Base-by-base conservation (phyloP, 139 green algal species). In the Nannochloris sp. region DNA sequence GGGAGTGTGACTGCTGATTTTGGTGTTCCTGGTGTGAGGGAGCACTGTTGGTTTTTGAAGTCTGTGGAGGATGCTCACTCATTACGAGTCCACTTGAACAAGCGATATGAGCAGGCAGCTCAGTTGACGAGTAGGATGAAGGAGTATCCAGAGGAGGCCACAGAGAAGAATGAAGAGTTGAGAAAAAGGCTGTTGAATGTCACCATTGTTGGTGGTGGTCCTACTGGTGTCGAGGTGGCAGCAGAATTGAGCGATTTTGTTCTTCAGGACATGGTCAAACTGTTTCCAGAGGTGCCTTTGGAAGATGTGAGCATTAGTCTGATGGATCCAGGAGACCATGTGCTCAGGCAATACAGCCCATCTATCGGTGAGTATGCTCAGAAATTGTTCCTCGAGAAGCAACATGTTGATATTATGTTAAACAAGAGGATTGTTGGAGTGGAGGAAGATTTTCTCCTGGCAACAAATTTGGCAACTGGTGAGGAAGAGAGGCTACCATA, bases 161-260 rank as follows among this genome's bases (percentile, higher is more conserved):
- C 85, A 18, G 70, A 79, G 19, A 50, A 31, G 51, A 18, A 40
- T 27, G 51, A 23, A 16, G 31, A 24, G 40, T 81, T 88, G 34
- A 62, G 74, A 3, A 50, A 74, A 23, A 68, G 76, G 3, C 63
- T 96, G 64, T 79, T 95, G 66, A 73, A 87, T 23, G 73, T 88
- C 4, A 75, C 95, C 4, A 87, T 95, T 29, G 88, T 95, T 36
- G 88, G 88, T n/a, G 88, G 88, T 0, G 88, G 88, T 0, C 81
- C 88, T 34, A 93, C 88, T 3, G 88, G 84, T 0, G 87, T 92
- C 2, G 86, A 94, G 61, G 81, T 93, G 69, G 79, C 87, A 4
- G 87, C 86, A 3, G 87, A 95, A 80, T 57, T 78, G 0, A 44
- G 61, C 31, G 64, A 75, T 24, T 79, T 80, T 36, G 54, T 79